Base-by-base conservation (phyloP, 257 asterid genomes). In the Nicotiana sylvestris region DNA sequence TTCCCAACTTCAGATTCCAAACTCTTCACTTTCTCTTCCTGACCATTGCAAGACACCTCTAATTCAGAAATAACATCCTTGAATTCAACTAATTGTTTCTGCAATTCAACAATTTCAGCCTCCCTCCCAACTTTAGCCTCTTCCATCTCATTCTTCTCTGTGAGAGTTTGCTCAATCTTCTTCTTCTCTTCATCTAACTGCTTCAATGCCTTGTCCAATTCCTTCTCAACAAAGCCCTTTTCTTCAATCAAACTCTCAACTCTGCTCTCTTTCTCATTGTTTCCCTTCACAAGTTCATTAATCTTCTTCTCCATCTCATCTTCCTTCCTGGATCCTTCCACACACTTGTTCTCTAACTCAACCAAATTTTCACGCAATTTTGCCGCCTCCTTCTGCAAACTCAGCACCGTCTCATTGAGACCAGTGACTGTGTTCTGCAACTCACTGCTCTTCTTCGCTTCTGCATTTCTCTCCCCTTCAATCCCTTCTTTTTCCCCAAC, bases 301-400 rank as follows among this genome's bases (percentile, higher is more conserved):
- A 92, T 87, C 87, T 86, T 85, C 82, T 78, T 85, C 66, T 46
- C 84, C 95, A 89, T 87, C 78, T 86, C 93, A 80, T 65, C 87
- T 81, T 87, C 91, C 87, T 81, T 93, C 90, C 85, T 91, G 82
- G 67, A 89, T 16, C 90, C 87, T 21, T 86, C 92, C 33, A 49
- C 58, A 55, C 87, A 82, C 84, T 82, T 91, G 86, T 81, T 88
- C 92, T 95, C 98, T 87, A 93, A 88, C 78, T 89, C 92, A 0
- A 86, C 88, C 83, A 90, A 83, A 85, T 76, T 69, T 2, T 2
- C 57, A 3, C 60, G 82, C 87, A 93, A 81, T 37, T 27, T 83
- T 0, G 18, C 89, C 89, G 87, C 92, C 83, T 90, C 93, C 51
- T 85, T 81, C 11, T 70, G 81, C 86, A 90, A 87, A 35, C 79